Evolutionary conservation across 2,329 filamentous ascomycete species (phyloP), one percentile per base, ranked within the genome.

Genomic region (Arthrobotrys pseudoclavata): DNA sequence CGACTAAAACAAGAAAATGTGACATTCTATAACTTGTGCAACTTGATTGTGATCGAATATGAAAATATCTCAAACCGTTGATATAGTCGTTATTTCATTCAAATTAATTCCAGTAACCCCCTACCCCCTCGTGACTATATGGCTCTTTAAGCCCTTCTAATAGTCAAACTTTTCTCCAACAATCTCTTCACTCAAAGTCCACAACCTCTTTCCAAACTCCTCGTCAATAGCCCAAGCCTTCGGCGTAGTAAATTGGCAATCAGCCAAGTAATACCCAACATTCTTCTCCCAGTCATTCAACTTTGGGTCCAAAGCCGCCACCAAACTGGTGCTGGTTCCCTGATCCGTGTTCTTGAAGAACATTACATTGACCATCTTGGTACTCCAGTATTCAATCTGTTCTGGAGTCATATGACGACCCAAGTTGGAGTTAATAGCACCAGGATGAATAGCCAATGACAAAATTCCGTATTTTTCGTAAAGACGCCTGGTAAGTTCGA

Each of bases 141-240:
- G n/a, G n/a, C n/a, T n/a, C n/a, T n/a, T n/a, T n/a, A n/a, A n/a
- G n/a, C n/a, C 26, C 31, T 20, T 22, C 40, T 70, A 76, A 53
- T 26, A 69, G 12, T 76, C 52, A 78, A 86, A 86, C 55, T 83
- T 82, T 69, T 84, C 81, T 1, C 83, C 83, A 1, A 86, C 84
- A 31, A 86, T 79, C 67, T 84, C 81, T 80, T 87, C 86, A 47
- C 85, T 86, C 52, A 86, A 76, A 60, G 83, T 82, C 85, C 86
- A 87, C 34, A 87, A 71, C 63, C 82, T 84, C 37, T 85, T 84
- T 0, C 84, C 85, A 15, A 82, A 79, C 5, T 83, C 84, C 0
- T 82, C 81, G 13, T 84, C 82, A 1, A 70, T 81, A 10, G 83
- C 83, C 80, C 84, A 82, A 15, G 66, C 15, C 5, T 60, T 70